Conservation (phyloP, 2,329 filamentous ascomycete species). For the Cytospora chrysosperma region DNA sequence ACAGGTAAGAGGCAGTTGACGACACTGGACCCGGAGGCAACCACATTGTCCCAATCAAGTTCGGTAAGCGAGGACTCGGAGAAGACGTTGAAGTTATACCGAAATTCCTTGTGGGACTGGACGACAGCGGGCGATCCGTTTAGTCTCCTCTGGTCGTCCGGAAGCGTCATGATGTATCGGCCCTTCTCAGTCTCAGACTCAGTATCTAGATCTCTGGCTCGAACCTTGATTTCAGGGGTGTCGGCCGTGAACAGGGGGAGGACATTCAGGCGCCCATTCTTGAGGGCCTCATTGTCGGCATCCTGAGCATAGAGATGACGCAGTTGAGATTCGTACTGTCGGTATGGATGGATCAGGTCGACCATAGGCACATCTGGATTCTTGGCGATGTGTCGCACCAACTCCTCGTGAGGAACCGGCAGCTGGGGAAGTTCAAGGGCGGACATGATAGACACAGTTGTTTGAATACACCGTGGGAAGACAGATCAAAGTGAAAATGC, state of each 20-base stretch:
- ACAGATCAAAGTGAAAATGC: background rate
- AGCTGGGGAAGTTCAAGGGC: conserved; percentile 43
- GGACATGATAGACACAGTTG: conserved; percentile 33
- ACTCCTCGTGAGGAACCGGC: conserved; percentile 45
- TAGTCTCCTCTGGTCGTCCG: conserved; percentile 58
- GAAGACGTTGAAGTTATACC: conserved; percentile 77
- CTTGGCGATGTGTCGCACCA: conserved; percentile 54
- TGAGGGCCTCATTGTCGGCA: conserved; percentile 55
- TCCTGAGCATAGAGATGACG: conserved; percentile 69
- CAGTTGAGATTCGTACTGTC: conserved; percentile 64
- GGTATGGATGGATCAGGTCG: conserved; percentile 64
- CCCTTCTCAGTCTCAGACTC: conserved; percentile 62
- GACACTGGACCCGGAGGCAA: conserved; percentile 78
- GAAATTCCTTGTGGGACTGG: conserved; percentile 65
- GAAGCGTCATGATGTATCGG: conserved; percentile 68
- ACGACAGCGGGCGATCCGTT: conserved; percentile 69
- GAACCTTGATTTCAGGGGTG: conserved; percentile 57
- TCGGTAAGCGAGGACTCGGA: conserved; percentile 75
- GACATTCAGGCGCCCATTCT: conserved; percentile 60
- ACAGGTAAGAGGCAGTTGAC: conserved; percentile 76
- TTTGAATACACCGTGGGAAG: background rate
- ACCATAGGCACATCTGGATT: conserved; percentile 53
- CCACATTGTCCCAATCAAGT: conserved; percentile 78
- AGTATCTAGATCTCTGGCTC: conserved; percentile 56
- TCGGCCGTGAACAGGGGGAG: conserved; percentile 62